These are phyloP conservation scores for Penicillium cataractarum DNA, from an alignment of 495 filamentous ascomycete genomes.

Conservation along the genomic window DNA sequence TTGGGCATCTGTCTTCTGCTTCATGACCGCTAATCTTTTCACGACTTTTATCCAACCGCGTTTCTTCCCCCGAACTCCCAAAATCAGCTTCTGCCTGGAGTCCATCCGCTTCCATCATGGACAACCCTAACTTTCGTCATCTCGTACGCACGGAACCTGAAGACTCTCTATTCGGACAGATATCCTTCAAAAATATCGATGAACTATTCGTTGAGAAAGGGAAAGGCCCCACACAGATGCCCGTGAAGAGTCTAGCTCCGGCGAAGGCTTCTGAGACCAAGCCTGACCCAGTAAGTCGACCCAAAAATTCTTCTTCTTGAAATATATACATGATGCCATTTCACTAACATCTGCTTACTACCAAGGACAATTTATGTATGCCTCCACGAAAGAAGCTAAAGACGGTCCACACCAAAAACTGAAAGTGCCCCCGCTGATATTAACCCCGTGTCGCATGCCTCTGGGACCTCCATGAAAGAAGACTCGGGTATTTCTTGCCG, in stretches of 20 bases:
- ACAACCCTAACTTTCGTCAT: neutral
- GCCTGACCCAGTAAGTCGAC: neutral
- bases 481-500: neutral
- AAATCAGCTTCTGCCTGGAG: neutral
- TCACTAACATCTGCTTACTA: neutral
- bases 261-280: neutral
- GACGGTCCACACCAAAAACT: too few species aligned
- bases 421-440: neutral
- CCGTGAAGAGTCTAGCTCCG: neutral
- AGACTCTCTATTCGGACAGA: neutral
- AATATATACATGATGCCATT: neutral
- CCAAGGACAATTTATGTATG: neutral
- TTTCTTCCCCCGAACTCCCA: neutral
- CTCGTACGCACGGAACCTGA: neutral
- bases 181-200: neutral
- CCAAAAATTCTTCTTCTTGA: neutral
- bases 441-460: neutral
- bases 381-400: neutral
- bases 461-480: neutral
- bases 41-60: too few species aligned
- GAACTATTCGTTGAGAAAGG: neutral
- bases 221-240: too few species aligned
- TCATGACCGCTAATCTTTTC: too few species aligned
- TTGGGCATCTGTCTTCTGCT: neutral
- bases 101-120: neutral